Evolutionary conservation across 345 rosid genomes (phyloP).

Genomic region (Linum tenue): DNA sequence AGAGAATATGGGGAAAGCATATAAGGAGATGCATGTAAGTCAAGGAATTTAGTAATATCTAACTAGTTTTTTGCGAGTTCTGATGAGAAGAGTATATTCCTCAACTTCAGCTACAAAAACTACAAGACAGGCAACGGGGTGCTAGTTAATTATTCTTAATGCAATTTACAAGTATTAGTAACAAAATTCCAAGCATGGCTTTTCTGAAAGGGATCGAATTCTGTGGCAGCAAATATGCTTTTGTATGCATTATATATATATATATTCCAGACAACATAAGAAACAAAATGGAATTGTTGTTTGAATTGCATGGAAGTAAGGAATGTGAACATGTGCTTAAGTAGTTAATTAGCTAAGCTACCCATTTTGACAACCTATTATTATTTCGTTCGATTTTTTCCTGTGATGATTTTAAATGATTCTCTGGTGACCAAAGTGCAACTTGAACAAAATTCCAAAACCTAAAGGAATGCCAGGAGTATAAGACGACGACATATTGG

Average conservation of each 20-base stretch:
- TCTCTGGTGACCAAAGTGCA: too few species aligned
- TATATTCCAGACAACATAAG: slow-evolving; percentile 22
- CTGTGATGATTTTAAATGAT: too few species aligned
- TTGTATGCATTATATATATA: slow-evolving; percentile 12
- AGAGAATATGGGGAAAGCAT: slow-evolving; percentile 48
- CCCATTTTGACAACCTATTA: background rate
- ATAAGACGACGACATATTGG: too few species aligned
- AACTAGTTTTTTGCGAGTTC: slow-evolving; percentile 22
- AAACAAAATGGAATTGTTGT: slow-evolving; percentile 22
- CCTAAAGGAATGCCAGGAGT: too few species aligned
- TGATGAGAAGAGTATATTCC: slow-evolving; percentile 41
- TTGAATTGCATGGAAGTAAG: slow-evolving; percentile 26
- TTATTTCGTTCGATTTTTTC: too few species aligned
- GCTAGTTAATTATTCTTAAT: background rate
- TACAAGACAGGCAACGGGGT: slow-evolving; percentile 38
- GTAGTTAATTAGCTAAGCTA: slow-evolving; percentile 12
- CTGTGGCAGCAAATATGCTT: slow-evolving; percentile 29
- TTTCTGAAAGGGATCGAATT: slow-evolving; percentile 27
- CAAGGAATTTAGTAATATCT: slow-evolving; percentile 21
- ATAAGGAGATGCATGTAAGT: slow-evolving; percentile 38
- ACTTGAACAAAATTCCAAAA: too few species aligned
- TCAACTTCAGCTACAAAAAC: slow-evolving; percentile 44
- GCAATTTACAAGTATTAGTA: background rate
- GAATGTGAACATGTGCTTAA: slow-evolving; percentile 41
- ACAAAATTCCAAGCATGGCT: slow-evolving; percentile 14